A percentile compares a stretch with the other conserved stretches of the same genome.
Evolutionary conservation across 768 basidiomycete species (phyloP).

Genomic region (Trametes cingulata): DNA sequence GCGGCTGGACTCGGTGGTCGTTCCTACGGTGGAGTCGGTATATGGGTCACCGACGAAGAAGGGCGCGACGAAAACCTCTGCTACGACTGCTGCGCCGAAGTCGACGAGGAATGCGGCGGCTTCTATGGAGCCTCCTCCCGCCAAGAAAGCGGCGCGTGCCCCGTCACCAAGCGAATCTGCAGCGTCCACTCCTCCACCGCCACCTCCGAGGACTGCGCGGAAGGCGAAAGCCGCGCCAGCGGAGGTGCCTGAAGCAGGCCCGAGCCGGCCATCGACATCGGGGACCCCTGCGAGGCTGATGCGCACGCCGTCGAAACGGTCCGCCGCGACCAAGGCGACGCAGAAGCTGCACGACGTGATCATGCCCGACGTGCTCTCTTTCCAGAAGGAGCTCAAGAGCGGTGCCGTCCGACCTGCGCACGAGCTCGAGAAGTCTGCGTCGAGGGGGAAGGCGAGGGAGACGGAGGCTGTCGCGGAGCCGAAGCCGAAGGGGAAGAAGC

Average conservation of each 20-base stretch:
- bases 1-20: constrained; percentile 12
- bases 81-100: not conserved
- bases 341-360: constrained; percentile 49
- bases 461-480: not conserved
- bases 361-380: constrained; percentile 78
- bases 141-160: constrained; percentile 15
- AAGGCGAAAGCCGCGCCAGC: not conserved
- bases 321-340: constrained; percentile 55
- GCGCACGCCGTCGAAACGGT: constrained; percentile 38
- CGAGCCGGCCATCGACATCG: constrained; percentile 17
- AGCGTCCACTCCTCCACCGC: constrained; percentile 10
- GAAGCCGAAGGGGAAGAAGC: constrained; percentile 29
- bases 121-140: not conserved
- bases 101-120: not conserved
- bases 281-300: constrained; percentile 16
- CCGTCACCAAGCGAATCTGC: constrained; percentile 9
- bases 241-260: constrained; percentile 22
- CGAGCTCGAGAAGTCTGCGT: constrained; percentile 22
- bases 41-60: constrained; percentile 15
- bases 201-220: not conserved
- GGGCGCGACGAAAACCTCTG: not conserved
- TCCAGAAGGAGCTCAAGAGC: constrained; percentile 62
- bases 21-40: constrained; percentile 18
- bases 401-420: constrained; percentile 31
- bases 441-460: constrained; percentile 25